Evolutionary conservation across 345 rosid genomes (phyloP), one percentile per base, ranked within the genome.

Genomic region (Citrus mangshanensis): DNA sequence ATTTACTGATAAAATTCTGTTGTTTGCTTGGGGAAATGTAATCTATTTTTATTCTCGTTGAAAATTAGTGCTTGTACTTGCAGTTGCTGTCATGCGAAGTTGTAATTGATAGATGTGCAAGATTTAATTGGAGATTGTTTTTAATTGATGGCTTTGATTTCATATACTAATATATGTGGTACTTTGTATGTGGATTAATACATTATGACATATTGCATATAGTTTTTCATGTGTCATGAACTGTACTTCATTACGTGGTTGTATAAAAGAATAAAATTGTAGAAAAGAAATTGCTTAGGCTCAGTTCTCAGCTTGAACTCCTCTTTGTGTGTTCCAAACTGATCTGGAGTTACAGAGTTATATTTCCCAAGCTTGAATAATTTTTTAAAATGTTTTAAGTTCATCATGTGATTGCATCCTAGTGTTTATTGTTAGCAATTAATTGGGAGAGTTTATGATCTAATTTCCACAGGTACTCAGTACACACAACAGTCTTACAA

Each of bases 401-500:
- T 66, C 27, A 66, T 13, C 9, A 21, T 35, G 14, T 19, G 68
- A 28, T 12, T 9, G 30, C 21, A 61, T 56, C 32, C 38, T 51
- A 4, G 35, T 58, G 14, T 73, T 75, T 0, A 40, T 46, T 68
- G 35, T 54, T 28, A 32, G 73, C 70, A 40, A 42, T 27, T 66
- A 35, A 54, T 37, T 65, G 49, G 64, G 64, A 37, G 32, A 62
- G 51, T 74, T 67, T 22, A 7, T 49, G 38, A 73, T 67, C 21
- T 79, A 73, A 61, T 79, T 76, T 76, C 78, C 78, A 73, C 82
- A 96, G 99, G 99, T 74, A 96, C 99, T 9, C 88, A 83, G 71
- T 96, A 90, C 81, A 84, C 91, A 77, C 99, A 97, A 78, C 98
- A 97, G 84, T 97, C 99, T 32, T 96, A 94, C 77, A 96, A 96